Evolutionary conservation across 2,329 filamentous ascomycete genomes (phyloP), one percentile per base, ranked within the genome.

Genomic region (Pseudogymnoascus sp.): DNA sequence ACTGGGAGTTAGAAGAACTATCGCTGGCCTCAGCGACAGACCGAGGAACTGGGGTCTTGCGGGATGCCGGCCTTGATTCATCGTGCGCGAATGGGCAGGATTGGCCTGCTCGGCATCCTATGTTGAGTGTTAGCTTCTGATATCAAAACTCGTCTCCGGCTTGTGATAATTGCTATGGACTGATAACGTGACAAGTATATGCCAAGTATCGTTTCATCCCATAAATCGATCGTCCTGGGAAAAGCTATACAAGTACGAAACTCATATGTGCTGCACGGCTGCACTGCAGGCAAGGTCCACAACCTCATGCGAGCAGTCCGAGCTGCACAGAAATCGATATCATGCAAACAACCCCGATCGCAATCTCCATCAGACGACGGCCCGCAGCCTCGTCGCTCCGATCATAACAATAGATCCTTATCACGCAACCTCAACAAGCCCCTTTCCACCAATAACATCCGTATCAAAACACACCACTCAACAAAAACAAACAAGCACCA

Each of bases 61-160:
- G 62, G 52, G 62, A 66, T 49, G 65, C 64, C 58, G 68, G 65
- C 63, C 62, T 63, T 41, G 69, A 68, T 62, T 64, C 67, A 70
- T 77, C 76, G 68, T 84, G 82, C 66, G 76, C 69, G 70, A 77
- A 84, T 33, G 75, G 77, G 67, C 82, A 84, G 60, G 75, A 69
- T 66, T 76, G 73, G 61, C 82, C 81, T 64, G 79, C 76, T 68
- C 80, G 75, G 72, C 82, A 84, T 64, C 82, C 79, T 81, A 25
- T 22, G 16, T 30, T 60, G 59, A 36, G 45, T 42, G 63, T 72
- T 64, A 71, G 70, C 64, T 55, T 65, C 65, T 63, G 62, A 61
- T 60, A 63, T 63, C 45, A 64, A 64, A 65, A 14, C 14, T 66
- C 49, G 64, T 62, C 25, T 14, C 35, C 33, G 60, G 55, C 63